Conservation (phyloP, 192 early-diverging fungal genomes). For the Dispira simplex region DNA sequence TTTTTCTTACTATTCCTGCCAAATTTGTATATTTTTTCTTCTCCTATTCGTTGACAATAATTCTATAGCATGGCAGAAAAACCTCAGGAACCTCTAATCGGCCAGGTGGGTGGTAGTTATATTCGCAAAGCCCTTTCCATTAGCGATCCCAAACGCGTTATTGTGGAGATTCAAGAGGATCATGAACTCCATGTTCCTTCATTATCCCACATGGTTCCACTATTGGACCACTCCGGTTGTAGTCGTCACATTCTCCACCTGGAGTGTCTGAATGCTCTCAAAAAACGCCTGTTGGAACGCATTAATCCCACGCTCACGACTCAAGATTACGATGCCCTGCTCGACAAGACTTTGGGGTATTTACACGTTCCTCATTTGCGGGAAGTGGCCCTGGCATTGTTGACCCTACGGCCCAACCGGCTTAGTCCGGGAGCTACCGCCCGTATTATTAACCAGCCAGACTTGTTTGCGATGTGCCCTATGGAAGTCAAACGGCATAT, state of each 20-base stretch:
- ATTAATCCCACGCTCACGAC: conserved; percentile 12
- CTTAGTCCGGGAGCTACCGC: conserved; percentile 18
- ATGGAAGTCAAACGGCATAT: conserved; percentile 24
- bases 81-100: conserved; percentile 2
- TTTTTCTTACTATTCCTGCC: neutral
- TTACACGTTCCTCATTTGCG: conserved; percentile 29
- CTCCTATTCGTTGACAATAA: neutral
- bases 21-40: neutral
- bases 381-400: conserved; percentile 30
- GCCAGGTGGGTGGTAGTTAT: neutral
- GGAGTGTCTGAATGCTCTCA: conserved; percentile 28
- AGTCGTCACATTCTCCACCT: conserved; percentile 28
- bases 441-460: conserved; percentile 14
- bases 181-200: neutral
- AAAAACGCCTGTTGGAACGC: conserved; percentile 23
- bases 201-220: conserved; percentile 27
- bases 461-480: conserved; percentile 22
- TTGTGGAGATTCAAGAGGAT: neutral
- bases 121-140: conserved; percentile 4
- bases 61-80: neutral
- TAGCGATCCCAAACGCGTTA: conserved; percentile 10
- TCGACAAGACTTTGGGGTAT: conserved; percentile 29
- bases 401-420: conserved; percentile 25
- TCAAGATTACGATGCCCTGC: conserved; percentile 23
- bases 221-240: conserved; percentile 31